Base-by-base conservation (phyloP, 805 yeast species). In the Candida methanosorbosa region DNA sequence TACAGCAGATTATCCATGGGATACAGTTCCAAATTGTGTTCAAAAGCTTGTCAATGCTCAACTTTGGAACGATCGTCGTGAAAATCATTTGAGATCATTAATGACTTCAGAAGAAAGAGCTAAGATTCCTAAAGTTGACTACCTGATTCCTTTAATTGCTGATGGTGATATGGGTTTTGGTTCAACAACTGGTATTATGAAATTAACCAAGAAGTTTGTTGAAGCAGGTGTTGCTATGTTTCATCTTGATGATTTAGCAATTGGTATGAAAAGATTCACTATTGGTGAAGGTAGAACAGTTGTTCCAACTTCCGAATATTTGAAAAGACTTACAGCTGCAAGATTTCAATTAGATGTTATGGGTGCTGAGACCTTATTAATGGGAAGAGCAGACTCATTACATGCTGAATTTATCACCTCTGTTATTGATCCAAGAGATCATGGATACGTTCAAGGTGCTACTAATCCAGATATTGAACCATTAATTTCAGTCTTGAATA, bases 151-250 rank as follows among this genome's bases (percentile, higher is more conserved):
- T 6, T 70, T 76, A 28, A 70, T 76, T 45, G 82, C 82, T 4
- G 82, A 75, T 48, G 82, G 70, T 4, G 81, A 75, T 42, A 75
- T 78, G 45, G 82, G 82, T 9, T 80, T 75, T 46, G 82, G 82
- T 19, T 78, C 81, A 5, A 54, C 67, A 14, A 70, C 75, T 3
- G 68, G 79, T 0, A 75, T 75, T 8, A 75, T 75, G 82, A 75
- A 75, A 46, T 49, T 76, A 33, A 78, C 81, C 21, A 75, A 75
- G 49, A 52, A 72, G 30, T 75, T 75, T 56, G 81, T 78, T 12
- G 81, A 75, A 49, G 63, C 64, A 15, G 82, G 82, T 19, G 81
- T 81, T 8, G 74, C 81, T 4, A 81, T 72, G 16, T 70, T 75
- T 34, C 82, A 75, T 48, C 49, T 75, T 29, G 82, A 75, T 43